Evolutionary conservation across 2,329 filamentous ascomycete species (phyloP).

Genomic region (Fusarium tanahbumbuense): DNA sequence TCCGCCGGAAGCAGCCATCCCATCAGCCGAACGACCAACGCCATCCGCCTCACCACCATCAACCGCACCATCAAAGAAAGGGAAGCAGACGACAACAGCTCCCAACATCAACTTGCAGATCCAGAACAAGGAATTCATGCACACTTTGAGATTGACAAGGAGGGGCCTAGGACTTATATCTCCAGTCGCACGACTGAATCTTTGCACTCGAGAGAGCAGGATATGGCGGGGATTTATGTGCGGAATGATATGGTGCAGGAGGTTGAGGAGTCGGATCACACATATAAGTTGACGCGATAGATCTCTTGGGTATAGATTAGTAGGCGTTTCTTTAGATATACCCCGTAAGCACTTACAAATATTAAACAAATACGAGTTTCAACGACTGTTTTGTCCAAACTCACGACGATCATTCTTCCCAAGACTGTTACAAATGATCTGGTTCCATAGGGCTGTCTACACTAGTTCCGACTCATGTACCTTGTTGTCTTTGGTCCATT

Average conservation of each 20-base stretch:
- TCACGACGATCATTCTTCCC: not conserved
- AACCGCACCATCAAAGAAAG: constrained; percentile 38
- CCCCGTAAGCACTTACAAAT: not conserved
- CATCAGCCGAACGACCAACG: constrained; percentile 33
- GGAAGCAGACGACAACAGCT: constrained; percentile 39
- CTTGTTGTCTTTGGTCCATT: not conserved
- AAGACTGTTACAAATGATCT: too few species aligned
- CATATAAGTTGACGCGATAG: constrained; percentile 26
- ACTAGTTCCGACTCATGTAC: not conserved
- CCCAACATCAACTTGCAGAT: constrained; percentile 39
- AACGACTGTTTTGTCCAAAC: not conserved
- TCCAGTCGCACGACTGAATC: constrained; percentile 16
- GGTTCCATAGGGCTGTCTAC: too few species aligned
- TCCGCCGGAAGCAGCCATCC: constrained; percentile 39
- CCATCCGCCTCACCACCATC: constrained; percentile 35
- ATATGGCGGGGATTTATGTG: constrained; percentile 28
- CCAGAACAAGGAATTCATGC: constrained; percentile 22
- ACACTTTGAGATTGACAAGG: constrained; percentile 32
- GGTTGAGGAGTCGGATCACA: constrained; percentile 14
- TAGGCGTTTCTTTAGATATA: not conserved
- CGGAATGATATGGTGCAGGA: constrained; percentile 36
- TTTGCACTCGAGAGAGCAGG: constrained; percentile 14
- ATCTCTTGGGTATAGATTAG: not conserved
- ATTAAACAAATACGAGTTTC: not conserved
- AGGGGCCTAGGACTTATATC: constrained; percentile 26